Base-by-base conservation (phyloP, 2,329 filamentous ascomycete genomes). In the Aphanocladium album region DNA sequence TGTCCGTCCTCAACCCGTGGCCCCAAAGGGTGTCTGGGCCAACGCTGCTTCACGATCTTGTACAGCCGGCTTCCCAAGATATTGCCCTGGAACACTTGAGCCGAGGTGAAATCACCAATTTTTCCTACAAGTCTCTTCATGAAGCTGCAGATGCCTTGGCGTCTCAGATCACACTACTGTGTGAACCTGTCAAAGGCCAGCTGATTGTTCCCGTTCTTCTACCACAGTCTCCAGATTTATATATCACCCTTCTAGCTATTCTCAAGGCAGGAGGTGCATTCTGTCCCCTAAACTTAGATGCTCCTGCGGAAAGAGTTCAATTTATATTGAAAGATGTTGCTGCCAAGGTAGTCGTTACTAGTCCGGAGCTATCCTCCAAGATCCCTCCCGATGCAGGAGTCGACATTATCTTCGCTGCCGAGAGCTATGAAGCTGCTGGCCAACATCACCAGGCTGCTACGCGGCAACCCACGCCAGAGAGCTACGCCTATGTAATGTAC, bases 401-500 rank as follows among this genome's bases (percentile, higher is more conserved):
- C 50, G 65, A 65, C 12, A 62, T 80, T 17, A 63, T 83, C 41
- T 62, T 73, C 41, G 73, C 79, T 43, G 72, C 76, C 43, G 65
- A 72, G 11, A 57, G 56, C 23, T 14, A 47, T 39, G 16, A 19
- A 14, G 23, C 37, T 14, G 35, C 16, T 11, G 37, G 43, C 25
- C 23, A n/a, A 9, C 17, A 39, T 27, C 12, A 43, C 12, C 23
- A 25, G 14, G 41, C 50, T 19, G 23, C 39, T 3, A 25, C 33
- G 11, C 65, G 67, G 61, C 53, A 51, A 23, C 63, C 68, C n/a
- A 55, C 45, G 1, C 68, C 74, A 1, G 68, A 76, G 1, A 76
- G 82, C 62, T 72, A 93, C 25, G 91, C 93, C 25, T 97, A 97
- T 76, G 84, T 96, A 62, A 92, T 96, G 86, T 97, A 96, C 72